These are phyloP conservation scores for Phialophora expanda DNA, from an alignment of 2,329 filamentous ascomycete genomes.

Conservation along the genomic window DNA sequence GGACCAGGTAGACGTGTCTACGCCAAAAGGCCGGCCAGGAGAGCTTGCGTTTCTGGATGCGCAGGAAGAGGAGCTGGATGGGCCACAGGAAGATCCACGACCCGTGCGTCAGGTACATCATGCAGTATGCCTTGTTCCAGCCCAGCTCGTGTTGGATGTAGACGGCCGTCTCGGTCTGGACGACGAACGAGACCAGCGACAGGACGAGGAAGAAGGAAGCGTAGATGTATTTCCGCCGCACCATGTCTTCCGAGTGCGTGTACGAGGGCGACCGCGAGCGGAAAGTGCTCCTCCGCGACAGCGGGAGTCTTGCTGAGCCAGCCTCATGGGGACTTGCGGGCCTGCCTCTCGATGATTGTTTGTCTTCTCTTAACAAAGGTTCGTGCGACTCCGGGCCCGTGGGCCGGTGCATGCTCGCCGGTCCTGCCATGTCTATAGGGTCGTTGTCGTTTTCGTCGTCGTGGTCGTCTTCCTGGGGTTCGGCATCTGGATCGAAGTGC, in stretches of 20 bases:
- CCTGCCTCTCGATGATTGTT: conserved; percentile 44
- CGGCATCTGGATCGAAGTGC: conserved; percentile 32
- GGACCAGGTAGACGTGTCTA: conserved; percentile 66
- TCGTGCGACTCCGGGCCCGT: conserved; percentile 57
- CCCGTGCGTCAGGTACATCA: conserved; percentile 94
- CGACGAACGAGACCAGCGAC: conserved; percentile 83
- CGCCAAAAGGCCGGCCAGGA: conserved; percentile 89
- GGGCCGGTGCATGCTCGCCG: conserved; percentile 56
- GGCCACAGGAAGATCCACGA: conserved; percentile 94
- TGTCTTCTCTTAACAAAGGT: conserved; percentile 60
- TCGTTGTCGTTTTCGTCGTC: conserved; percentile 48
- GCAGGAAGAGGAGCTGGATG: conserved; percentile 76
- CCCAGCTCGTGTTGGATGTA: conserved; percentile 90
- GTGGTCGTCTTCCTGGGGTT: conserved; percentile 48
- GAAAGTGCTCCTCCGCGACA: conserved; percentile 70
- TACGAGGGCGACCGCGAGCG: conserved; percentile 76
- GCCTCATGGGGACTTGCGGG: conserved; percentile 43
- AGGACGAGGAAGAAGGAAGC: conserved; percentile 82
- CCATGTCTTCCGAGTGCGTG: conserved; percentile 66
- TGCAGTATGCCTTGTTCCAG: conserved; percentile 99
- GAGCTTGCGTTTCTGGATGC: conserved; percentile 75
- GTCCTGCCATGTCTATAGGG: conserved; percentile 52
- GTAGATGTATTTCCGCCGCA: conserved; percentile 82
- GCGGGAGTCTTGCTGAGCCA: conserved; percentile 45
- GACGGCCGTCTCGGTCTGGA: conserved; percentile 94